Base-by-base conservation (phyloP, 805 yeast genomes). In the Schwanniomyces vanrijiae region DNA sequence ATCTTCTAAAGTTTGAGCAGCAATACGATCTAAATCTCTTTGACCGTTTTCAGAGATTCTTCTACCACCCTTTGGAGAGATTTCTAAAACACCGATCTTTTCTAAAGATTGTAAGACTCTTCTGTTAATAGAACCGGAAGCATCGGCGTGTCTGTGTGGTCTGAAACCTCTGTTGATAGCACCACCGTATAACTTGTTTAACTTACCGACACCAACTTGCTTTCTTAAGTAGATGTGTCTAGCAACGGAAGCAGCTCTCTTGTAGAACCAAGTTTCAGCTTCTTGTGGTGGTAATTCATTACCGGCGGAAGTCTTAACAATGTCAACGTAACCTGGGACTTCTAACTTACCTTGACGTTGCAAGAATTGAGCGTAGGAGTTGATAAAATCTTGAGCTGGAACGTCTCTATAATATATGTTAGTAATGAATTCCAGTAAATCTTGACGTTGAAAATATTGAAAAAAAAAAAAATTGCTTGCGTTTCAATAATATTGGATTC, bases 21-120 rank as follows among this genome's bases (percentile, higher is more conserved):
- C 98, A 77, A 92, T 92, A 86, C 99, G 97, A 83, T 94, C 99
- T 82, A 94, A 88, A 83, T 94, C 99, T 89, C 99, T 91, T 83
- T 92, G 98, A 76, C 99, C 99, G 81, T 90, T 88, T 76, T 90
- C 97, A 59, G 97, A 87, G 85, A 94, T 90, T 80, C 91, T 90
- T 86, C 99, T 94, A 78, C 99, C 99, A 76, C 97, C 97, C 81
- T 89, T 90, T 79, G 90, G 88, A 73, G 96, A 84, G 75, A 87
- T 82, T 82, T 92, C 99, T 66, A 94, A 81, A 65, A 94, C 90
- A 77, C 98, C 98, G 60, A 94, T 87, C 84, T 92, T 91, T 85
- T 91, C 97, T 72, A 94, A 88, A 69, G 98, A 85, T 82, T 94
- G 99, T 71, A 94, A 83, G 64, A 88, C 97, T 80, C 79, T 91